phyloP scores from a whole-genome alignment of 495 filamentous ascomycete genomes.

The Penicillium soppii region DNA sequence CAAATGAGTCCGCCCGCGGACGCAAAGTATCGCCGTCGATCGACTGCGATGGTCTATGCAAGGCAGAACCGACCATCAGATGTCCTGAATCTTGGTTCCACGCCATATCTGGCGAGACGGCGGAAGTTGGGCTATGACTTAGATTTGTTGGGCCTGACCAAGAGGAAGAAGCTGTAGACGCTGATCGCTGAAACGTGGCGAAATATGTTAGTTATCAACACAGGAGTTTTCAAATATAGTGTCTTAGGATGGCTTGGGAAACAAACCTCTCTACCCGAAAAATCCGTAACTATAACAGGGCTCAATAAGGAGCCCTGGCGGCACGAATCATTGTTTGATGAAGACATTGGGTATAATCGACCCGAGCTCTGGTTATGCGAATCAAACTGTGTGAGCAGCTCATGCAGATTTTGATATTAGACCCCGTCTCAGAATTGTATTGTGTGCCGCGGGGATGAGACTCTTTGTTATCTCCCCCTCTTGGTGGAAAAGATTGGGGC shows the following conservation, averaged over 20 bases:
- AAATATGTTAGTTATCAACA: neutral
- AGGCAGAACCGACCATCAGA: slow-evolving; percentile 33
- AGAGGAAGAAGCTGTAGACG: slow-evolving; percentile 20
- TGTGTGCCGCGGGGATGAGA: neutral
- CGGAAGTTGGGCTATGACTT: slow-evolving; percentile 21
- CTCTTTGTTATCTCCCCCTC: neutral
- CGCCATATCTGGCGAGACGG: slow-evolving; percentile 31
- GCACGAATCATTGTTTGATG: slow-evolving; percentile 11
- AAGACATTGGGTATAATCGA: slow-evolving; percentile 19
- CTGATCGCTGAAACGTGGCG: slow-evolving; percentile 13
- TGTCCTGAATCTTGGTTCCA: slow-evolving; percentile 22
- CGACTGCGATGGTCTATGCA: slow-evolving; percentile 38
- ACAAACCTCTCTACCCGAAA: slow-evolving; percentile 25
- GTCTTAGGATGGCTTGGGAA: neutral
- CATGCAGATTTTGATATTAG: neutral
- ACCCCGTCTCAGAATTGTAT: neutral
- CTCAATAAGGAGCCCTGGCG: slow-evolving; percentile 17
- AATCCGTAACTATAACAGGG: slow-evolving; percentile 17
- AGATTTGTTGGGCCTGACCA: slow-evolving; percentile 24
- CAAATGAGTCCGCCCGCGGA: slow-evolving; percentile 46
- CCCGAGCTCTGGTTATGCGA: slow-evolving; percentile 1
- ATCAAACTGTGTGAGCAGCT: neutral
- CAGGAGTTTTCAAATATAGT: neutral
- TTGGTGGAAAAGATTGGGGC: neutral
- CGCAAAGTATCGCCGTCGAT: slow-evolving; percentile 53